phyloP scores from a whole-genome alignment of 2,329 filamentous ascomycete species.

The Nothophoma quercina region DNA sequence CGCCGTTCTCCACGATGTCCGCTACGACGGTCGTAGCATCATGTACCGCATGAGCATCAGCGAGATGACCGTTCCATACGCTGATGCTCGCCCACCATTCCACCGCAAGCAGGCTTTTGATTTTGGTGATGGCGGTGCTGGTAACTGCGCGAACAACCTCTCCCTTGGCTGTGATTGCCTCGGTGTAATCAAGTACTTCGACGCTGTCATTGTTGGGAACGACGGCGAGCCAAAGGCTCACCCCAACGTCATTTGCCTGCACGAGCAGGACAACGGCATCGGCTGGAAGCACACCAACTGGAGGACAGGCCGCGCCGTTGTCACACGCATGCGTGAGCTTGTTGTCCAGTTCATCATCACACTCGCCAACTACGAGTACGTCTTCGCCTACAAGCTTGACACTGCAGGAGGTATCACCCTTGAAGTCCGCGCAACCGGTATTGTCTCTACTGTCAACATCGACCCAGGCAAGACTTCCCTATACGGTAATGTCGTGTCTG shows the following conservation, averaged over 20 bases:
- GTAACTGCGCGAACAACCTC: constrained; percentile 72
- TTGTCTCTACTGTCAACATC: constrained; percentile 69
- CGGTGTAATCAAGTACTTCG: constrained; percentile 72
- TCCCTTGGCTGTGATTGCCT: constrained; percentile 73
- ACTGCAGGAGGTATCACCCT: constrained; percentile 67
- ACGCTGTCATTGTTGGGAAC: constrained; percentile 61
- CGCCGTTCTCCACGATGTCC: constrained; percentile 74
- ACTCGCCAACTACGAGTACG: constrained; percentile 75
- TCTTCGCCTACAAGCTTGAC: constrained; percentile 71
- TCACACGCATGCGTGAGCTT: constrained; percentile 67
- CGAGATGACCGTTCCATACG: constrained; percentile 75
- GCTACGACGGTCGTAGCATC: constrained; percentile 70
- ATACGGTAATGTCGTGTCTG: constrained; percentile 69
- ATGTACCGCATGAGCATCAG: constrained; percentile 72
- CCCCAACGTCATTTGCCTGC: constrained; percentile 71
- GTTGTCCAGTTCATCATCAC: constrained; percentile 74
- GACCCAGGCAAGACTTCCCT: constrained; percentile 61
- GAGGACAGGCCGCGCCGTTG: constrained; percentile 67
- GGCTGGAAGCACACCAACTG: constrained; percentile 76
- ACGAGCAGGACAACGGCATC: constrained; percentile 74
- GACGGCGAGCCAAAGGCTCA: constrained; percentile 63
- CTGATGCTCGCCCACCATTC: constrained; percentile 68
- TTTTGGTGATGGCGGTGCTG: constrained; percentile 73
- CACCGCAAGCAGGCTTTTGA: constrained; percentile 77
- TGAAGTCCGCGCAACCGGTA: constrained; percentile 71